Percentiles rank a stretch among this genome's conserved stretches.
Evolutionary conservation across 495 filamentous ascomycete species (phyloP).

Genomic region (Aspergillus affinis): DNA sequence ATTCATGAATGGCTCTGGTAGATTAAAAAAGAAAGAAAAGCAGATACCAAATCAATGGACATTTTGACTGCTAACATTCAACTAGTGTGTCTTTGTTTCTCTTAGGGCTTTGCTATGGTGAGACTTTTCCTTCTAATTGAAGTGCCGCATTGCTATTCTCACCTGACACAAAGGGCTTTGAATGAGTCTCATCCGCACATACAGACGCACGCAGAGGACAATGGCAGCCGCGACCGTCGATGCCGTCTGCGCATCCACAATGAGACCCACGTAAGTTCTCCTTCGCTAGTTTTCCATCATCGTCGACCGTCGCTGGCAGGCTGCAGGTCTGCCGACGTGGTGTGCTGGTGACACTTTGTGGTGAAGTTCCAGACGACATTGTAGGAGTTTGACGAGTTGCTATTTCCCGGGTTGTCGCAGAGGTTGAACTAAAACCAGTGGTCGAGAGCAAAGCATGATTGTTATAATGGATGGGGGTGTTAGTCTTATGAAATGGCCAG

Average conservation of each 20-base stretch:
- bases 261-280: conserved; percentile 1
- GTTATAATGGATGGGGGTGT: too few species aligned
- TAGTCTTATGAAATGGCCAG: too few species aligned
- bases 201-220: conserved; percentile 1
- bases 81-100: too few species aligned
- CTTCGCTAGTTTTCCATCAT: not conserved
- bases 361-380: conserved; percentile 39
- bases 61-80: too few species aligned
- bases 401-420: conserved; percentile 25
- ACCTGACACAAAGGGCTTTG: not conserved
- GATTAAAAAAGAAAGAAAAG: too few species aligned
- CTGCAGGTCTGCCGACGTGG: conserved; percentile 41
- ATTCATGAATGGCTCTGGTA: too few species aligned
- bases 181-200: conserved; percentile 3
- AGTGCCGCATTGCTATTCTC: too few species aligned
- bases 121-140: too few species aligned
- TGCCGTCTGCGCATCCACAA: not conserved
- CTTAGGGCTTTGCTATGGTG: too few species aligned
- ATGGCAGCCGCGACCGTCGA: not conserved
- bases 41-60: too few species aligned
- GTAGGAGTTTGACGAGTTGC: conserved; percentile 38
- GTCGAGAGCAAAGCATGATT: too few species aligned
- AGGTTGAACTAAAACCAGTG: conserved; percentile 12
- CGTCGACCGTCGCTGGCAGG: not conserved
- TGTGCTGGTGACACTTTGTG: conserved; percentile 42